Base-by-base conservation (phyloP, 2,329 filamentous ascomycete genomes). In the Macroventuria anomochaeta region DNA sequence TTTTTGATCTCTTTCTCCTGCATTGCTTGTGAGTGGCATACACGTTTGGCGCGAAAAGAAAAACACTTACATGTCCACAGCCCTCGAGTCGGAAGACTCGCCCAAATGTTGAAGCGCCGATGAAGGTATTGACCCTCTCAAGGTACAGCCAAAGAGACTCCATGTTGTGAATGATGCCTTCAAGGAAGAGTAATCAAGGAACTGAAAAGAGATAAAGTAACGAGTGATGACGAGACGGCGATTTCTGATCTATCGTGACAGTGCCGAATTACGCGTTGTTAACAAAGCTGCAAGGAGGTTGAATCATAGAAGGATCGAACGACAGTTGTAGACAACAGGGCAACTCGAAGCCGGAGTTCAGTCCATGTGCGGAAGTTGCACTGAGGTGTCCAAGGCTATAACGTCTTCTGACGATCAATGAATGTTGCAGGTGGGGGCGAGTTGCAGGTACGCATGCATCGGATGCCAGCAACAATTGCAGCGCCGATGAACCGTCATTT, bases 41-140 rank as follows among this genome's bases (percentile, higher is more conserved):
- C 31, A 15, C 37, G 5, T 28, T 11, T 31, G 21, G 21, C 23
- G 29, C 20, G 17, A 29, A 23, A 17, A 21, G n/a, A 12, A 20
- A 7, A 47, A 60, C 37, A 81, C 86, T 80, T 82, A 91, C 88
- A 84, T 93, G 89, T 65, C 91, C 90, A 32, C 84, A 91, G 59
- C 90, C 90, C 61, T 96, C 90, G 26, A 96, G 84, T 61, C 86
- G 85, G 76, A 96, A 96, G 39, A 76, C 67, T 11, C 72, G 71
- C 25, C 75, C 75, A 55, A 76, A 74, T 3, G 66, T 74, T 10
- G 75, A 76, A 37, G 61, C 46, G 18, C 66, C 65, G 20, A 72
- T 47, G 31, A 57, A 62, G 21, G 32, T 46, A 46, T 74, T 71
- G 53, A 70, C 44, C 10, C 53, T 52, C 15, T 70, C 55, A 38